phyloP scores from a whole-genome alignment of 495 filamentous ascomycete species.

The Xylaria scruposa region DNA sequence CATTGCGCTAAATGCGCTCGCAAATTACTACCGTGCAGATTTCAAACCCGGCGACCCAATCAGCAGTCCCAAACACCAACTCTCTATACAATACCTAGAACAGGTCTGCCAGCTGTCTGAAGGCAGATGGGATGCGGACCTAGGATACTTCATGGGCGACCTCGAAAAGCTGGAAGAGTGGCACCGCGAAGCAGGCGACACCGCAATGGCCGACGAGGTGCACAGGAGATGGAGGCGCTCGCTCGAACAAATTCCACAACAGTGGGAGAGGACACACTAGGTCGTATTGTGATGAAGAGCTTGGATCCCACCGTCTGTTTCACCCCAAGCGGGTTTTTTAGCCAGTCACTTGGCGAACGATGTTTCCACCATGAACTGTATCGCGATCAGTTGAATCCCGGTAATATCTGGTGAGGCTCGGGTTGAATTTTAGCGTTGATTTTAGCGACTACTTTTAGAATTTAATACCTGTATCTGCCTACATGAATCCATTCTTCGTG shows the following conservation, averaged over 20 bases:
- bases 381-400: background rate
- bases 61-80: conserved; percentile 30
- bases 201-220: conserved; percentile 29
- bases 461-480: background rate
- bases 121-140: conserved; percentile 40
- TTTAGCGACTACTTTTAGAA: background rate
- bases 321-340: background rate
- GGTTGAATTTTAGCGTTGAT: background rate
- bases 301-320: too few relatives aligned
- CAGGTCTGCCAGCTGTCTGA: conserved; percentile 35
- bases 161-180: conserved; percentile 39
- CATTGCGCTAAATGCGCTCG: conserved; percentile 38
- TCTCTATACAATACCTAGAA: conserved; percentile 38
- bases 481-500: background rate
- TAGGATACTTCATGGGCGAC: conserved; percentile 41
- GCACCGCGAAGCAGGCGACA: conserved; percentile 40
- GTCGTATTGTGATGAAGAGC: conserved; percentile 3
- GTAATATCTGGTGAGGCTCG: background rate
- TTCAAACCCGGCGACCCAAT: conserved; percentile 28
- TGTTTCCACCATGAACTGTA: background rate
- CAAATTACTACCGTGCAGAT: conserved; percentile 37
- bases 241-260: conserved; percentile 37
- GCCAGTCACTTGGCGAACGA: background rate
- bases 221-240: conserved; percentile 34
- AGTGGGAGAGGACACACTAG: conserved; percentile 33